phyloP scores from a whole-genome alignment of 75 land plant genomes.

The Azolla pinnata region DNA sequence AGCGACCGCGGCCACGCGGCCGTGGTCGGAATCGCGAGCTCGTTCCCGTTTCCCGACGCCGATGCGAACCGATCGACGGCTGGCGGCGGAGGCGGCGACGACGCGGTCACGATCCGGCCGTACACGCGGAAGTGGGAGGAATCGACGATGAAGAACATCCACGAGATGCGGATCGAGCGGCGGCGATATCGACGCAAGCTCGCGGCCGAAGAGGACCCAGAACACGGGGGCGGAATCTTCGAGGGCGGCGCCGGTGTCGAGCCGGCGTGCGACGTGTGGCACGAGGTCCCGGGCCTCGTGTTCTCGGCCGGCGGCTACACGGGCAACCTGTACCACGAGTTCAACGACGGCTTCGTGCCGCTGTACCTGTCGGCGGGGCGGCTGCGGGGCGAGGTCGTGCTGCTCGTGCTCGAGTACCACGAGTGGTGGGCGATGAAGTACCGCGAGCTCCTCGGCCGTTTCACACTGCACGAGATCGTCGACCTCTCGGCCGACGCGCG shows the following conservation, averaged over 20 bases:
- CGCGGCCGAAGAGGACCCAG: too few relatives aligned
- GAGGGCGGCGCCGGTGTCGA: not conserved
- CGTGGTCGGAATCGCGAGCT: too few relatives aligned
- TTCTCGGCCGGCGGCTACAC: slow-evolving; percentile 60
- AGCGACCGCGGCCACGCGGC: not conserved
- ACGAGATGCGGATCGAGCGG: slow-evolving; percentile 56
- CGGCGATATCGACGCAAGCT: too few relatives aligned
- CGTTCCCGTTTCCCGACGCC: too few relatives aligned
- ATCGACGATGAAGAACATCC: slow-evolving; percentile 52
- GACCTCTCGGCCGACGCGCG: slow-evolving; percentile 29
- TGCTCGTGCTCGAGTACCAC: slow-evolving; percentile 20
- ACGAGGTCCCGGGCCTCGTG: slow-evolving; percentile 35
- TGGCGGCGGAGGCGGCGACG: too few relatives aligned
- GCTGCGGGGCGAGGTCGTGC: slow-evolving; percentile 25
- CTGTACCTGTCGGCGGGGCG: slow-evolving; percentile 31
- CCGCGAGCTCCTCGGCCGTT: slow-evolving; percentile 21
- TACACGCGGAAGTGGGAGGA: slow-evolving; percentile 90
- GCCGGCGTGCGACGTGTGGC: slow-evolving; percentile 31
- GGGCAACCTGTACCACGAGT: slow-evolving; percentile 58
- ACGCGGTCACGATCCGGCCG: too few relatives aligned
- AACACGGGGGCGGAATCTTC: too few relatives aligned
- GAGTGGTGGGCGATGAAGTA: slow-evolving; percentile 48
- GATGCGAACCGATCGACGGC: too few relatives aligned
- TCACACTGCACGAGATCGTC: slow-evolving; percentile 18
- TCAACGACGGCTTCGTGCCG: slow-evolving; percentile 42